Conservation (phyloP, 192 early-diverging fungal genomes). For the Entomortierella beljakovae region DNA sequence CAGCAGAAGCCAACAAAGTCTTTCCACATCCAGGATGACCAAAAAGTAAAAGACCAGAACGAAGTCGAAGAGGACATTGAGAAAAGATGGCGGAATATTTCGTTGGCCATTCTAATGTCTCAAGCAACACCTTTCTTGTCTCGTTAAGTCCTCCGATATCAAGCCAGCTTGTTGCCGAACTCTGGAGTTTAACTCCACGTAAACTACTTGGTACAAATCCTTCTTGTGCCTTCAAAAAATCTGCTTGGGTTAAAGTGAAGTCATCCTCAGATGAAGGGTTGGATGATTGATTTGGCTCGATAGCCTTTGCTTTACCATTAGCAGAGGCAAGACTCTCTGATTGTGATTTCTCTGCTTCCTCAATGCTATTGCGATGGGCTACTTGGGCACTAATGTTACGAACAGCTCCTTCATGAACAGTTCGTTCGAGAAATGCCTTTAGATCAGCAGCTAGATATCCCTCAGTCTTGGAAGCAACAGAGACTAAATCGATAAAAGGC, state of each 20-base stretch:
- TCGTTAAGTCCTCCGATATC: conserved; percentile 92
- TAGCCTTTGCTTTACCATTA: conserved; percentile 1
- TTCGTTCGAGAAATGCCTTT: conserved; percentile 78
- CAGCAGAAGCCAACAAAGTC: conserved; percentile 93
- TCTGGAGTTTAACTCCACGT: conserved; percentile 81
- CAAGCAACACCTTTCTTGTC: conserved; percentile 81
- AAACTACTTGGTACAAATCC: conserved; percentile 86
- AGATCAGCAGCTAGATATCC: conserved; percentile 90
- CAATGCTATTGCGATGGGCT: conserved; percentile 24
- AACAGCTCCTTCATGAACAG: conserved; percentile 84
- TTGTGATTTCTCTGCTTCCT: not conserved
- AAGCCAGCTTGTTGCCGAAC: conserved; percentile 81
- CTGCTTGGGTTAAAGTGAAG: conserved; percentile 65
- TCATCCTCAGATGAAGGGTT: conserved; percentile 25
- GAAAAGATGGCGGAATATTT: conserved; percentile 93
- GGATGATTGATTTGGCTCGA: conserved; percentile 1
- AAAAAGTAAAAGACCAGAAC: conserved; percentile 94
- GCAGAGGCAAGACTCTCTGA: not conserved
- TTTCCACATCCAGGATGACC: conserved; percentile 99
- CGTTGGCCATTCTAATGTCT: conserved; percentile 96
- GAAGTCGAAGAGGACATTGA: conserved; percentile 85
- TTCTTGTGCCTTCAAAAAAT: conserved; percentile 79
- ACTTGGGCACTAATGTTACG: conserved; percentile 63
- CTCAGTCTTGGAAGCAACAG: conserved; percentile 84
- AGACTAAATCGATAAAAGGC: conserved; percentile 73